Percentiles rank a stretch among this genome's conserved stretches.
These are phyloP conservation scores for Penicillium sp. DNA, from an alignment of 2,329 filamentous ascomycete species.

Conservation along the genomic window DNA sequence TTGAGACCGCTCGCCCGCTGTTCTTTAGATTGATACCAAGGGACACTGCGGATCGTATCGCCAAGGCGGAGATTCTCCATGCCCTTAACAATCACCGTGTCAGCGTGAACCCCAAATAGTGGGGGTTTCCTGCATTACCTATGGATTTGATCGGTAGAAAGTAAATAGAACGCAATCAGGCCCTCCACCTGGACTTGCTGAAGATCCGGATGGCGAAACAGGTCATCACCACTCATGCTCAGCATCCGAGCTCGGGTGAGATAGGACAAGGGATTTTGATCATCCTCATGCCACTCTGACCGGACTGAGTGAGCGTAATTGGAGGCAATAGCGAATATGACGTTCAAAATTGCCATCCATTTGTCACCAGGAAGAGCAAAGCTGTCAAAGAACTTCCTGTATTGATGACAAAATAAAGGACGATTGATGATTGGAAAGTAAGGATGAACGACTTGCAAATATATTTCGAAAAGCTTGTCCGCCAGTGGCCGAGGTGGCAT, in stretches of 20 bases:
- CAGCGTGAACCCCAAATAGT: background rate
- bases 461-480: slow-evolving; percentile 34
- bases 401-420: slow-evolving; percentile 32
- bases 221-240: slow-evolving; percentile 26
- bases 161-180: slow-evolving; percentile 34
- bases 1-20: slow-evolving; percentile 24
- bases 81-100: slow-evolving; percentile 13
- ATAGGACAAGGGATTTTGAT: slow-evolving; percentile 32
- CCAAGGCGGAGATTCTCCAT: slow-evolving; percentile 36
- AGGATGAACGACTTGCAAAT: slow-evolving; percentile 34
- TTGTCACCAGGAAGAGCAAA: slow-evolving; percentile 25
- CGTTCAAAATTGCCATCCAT: slow-evolving; percentile 40
- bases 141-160: slow-evolving; percentile 37
- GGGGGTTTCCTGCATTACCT: slow-evolving; percentile 23
- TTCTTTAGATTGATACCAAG: slow-evolving; percentile 39
- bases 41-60: slow-evolving; percentile 34
- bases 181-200: slow-evolving; percentile 40
- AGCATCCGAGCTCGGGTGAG: slow-evolving; percentile 36
- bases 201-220: slow-evolving; percentile 36
- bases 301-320: slow-evolving; percentile 30
- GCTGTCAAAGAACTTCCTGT: slow-evolving; percentile 23
- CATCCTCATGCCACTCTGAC: slow-evolving; percentile 24
- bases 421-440: slow-evolving; percentile 38
- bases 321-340: slow-evolving; percentile 40
- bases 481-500: slow-evolving; percentile 32